Base-by-base conservation (phyloP, 768 basidiomycete species). In the Lentinula edodes region DNA sequence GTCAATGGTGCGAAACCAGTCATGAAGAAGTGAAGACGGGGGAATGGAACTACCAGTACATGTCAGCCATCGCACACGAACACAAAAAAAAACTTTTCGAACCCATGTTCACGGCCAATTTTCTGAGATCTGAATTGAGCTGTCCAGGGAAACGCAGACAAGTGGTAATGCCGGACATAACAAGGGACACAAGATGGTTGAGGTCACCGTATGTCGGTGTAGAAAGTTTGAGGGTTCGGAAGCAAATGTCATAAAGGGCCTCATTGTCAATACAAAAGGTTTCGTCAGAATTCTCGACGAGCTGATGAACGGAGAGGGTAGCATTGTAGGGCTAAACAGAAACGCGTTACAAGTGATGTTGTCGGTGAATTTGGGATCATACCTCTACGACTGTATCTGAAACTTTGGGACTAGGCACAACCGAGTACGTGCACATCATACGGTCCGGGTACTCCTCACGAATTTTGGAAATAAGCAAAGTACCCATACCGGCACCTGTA, bases 261-360 rank as follows among this genome's bases (percentile, higher is more conserved):
- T 98, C 96, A 75, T 98, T 98, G 74, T 98, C 96, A 73, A 99
- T 98, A 76, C 96, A 98, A 91, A 98, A 98, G 16, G 97, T 98
- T 79, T 97, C 95, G 71, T 98, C 96, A 39, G 96, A 98, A 84
- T 98, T 98, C 78, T 98, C 97, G 57, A 98, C 97, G 46, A 98
- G 87, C 78, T 98, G 97, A 75, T 98, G 96, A 10, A 98, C 94
- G 57, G 94, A 97, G 58, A 98, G 90, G 4, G 95, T 97, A 38
- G 96, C 97, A 75, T 98, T 98, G 85, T 98, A 99, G 2, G 97
- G 96, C 90, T 91, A 58, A 43, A 54, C 15, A 52, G n/a, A 60
- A 46, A 42, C 32, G 60, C 16, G 52, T 35, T 18, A 60, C 7
- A 61, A 15, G 12, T 12, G 23, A 23, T 20, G 1, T 3, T 36